Evolutionary conservation across 1,284 basidiomycete genomes (phyloP).

Genomic region (Heimioporus retisporus): DNA sequence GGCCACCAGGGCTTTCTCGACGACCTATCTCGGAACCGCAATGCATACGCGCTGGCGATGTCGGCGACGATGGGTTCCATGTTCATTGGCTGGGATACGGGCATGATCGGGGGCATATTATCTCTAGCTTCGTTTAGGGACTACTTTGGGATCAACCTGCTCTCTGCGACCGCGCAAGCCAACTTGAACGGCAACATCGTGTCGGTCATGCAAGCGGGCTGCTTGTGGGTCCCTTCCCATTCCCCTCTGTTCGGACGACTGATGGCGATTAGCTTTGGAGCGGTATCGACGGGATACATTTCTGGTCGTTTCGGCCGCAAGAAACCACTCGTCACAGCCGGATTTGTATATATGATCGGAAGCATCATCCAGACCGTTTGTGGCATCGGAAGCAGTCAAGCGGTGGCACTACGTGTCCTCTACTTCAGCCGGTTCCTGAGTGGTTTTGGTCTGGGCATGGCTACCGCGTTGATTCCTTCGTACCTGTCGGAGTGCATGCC

Average conservation of each 20-base stretch:
- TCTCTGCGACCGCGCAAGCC: conserved; percentile 47
- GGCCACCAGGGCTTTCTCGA: conserved; percentile 35
- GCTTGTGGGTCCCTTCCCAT: conserved; percentile 57
- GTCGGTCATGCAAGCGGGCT: conserved; percentile 65
- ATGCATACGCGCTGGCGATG: conserved; percentile 56
- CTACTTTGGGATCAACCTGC: conserved; percentile 56
- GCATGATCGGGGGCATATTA: conserved; percentile 61
- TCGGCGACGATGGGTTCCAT: conserved; percentile 60
- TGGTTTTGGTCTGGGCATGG: conserved; percentile 62
- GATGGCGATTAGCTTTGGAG: conserved; percentile 52
- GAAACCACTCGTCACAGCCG: conserved; percentile 58
- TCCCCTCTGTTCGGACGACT: background rate
- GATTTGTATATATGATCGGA: conserved; percentile 65
- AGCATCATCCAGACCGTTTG: conserved; percentile 61
- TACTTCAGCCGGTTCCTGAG: conserved; percentile 61
- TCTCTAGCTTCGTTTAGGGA: conserved; percentile 55
- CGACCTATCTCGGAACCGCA: conserved; percentile 47
- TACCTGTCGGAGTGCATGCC: conserved; percentile 71
- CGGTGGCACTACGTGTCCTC: conserved; percentile 52
- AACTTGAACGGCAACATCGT: conserved; percentile 65
- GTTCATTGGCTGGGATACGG: conserved; percentile 51
- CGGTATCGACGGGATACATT: conserved; percentile 52
- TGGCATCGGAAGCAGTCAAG: conserved; percentile 53
- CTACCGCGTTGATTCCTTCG: conserved; percentile 64
- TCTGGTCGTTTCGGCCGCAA: conserved; percentile 58